Conservation (phyloP, 1,284 basidiomycete species). For the Golubevia pallescens region DNA sequence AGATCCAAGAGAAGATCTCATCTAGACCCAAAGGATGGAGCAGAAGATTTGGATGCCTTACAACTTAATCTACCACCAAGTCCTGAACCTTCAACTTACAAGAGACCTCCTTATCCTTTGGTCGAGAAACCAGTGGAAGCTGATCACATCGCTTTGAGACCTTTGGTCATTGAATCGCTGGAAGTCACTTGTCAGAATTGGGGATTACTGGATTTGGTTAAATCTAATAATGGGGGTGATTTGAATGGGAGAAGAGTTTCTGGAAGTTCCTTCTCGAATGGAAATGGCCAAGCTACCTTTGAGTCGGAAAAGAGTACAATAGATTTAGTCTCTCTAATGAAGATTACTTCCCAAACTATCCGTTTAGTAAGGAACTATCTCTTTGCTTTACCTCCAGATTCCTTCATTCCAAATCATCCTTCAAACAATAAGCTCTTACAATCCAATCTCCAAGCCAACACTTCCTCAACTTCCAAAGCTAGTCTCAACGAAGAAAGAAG, state of each 20-base stretch:
- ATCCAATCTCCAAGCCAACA: background rate
- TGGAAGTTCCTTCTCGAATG: background rate
- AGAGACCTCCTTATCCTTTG: slow-evolving; percentile 18
- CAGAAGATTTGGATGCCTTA: background rate
- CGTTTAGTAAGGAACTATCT: slow-evolving; percentile 38
- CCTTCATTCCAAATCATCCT: too few species aligned
- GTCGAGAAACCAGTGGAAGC: slow-evolving; percentile 33
- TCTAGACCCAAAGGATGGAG: background rate
- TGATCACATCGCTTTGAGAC: slow-evolving; percentile 23
- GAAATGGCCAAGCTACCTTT: too few species aligned
- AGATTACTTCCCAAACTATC: slow-evolving; percentile 29
- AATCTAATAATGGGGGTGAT: background rate
- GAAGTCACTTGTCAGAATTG: slow-evolving; percentile 12
- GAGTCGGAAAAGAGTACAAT: background rate
- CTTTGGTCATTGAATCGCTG: slow-evolving; percentile 17
- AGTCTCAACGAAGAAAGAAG: background rate
- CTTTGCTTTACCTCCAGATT: slow-evolving; percentile 24
- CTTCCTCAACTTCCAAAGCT: slow-evolving; percentile 8
- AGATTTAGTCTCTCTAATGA: slow-evolving; percentile 18
- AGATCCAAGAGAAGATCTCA: background rate
- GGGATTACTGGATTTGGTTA: slow-evolving; percentile 13
- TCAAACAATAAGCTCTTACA: too few species aligned
- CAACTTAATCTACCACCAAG: background rate
- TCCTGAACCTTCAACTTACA: background rate
- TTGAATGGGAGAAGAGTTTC: background rate